Evolutionary conservation across 371 early-diverging fungal genomes (phyloP).

Genomic region (Blyttiomyces sp.): DNA sequence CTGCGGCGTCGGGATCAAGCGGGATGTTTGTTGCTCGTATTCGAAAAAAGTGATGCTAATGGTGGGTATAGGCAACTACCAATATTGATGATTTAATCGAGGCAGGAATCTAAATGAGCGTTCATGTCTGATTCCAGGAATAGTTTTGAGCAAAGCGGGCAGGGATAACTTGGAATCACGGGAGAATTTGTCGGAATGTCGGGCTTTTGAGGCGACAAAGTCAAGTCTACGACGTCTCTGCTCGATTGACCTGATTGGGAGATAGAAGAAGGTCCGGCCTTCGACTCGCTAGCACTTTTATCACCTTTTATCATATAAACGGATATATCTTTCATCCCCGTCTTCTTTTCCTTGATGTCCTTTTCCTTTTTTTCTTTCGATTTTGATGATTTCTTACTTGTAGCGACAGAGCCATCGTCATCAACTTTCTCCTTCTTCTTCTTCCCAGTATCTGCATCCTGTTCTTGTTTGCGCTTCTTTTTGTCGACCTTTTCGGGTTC

Average conservation of each 20-base stretch:
- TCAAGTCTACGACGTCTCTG: too few species aligned
- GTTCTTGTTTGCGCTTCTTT: not conserved
- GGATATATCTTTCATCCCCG: not conserved
- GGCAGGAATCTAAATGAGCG: too few species aligned
- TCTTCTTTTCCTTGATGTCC: not conserved
- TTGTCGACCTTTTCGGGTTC: not conserved
- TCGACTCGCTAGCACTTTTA: too few species aligned
- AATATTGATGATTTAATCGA: too few species aligned
- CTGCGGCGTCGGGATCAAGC: slow-evolving; percentile 57
- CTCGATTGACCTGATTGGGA: too few species aligned
- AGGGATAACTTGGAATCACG: too few species aligned
- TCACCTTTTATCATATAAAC: too few species aligned
- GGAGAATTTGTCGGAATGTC: too few species aligned
- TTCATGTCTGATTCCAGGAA: too few species aligned
- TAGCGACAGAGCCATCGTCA: not conserved
- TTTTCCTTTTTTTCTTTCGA: not conserved
- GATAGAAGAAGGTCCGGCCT: too few species aligned
- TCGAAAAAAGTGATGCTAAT: slow-evolving; percentile 8
- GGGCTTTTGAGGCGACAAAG: too few species aligned
- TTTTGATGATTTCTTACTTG: not conserved
- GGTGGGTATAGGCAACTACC: not conserved
- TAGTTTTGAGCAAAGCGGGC: too few species aligned
- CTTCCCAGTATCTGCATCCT: not conserved
- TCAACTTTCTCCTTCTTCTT: not conserved
- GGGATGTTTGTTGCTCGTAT: slow-evolving; percentile 75